Percentiles rank a stretch among this genome's conserved stretches.
Evolutionary conservation across 2,329 filamentous ascomycete species (phyloP).

Genomic region (Meredithiella fracta): DNA sequence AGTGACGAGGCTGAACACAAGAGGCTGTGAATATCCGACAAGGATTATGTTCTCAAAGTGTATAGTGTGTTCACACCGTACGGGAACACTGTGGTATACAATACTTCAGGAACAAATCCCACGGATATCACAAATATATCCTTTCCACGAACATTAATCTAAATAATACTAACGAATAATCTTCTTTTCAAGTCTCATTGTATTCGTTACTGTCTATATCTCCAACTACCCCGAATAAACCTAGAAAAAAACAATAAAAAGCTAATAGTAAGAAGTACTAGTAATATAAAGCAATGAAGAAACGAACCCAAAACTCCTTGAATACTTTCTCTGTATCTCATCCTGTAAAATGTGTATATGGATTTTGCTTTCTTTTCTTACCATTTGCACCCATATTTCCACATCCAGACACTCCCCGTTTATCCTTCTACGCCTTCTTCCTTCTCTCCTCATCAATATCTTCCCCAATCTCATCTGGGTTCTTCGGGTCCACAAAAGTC

Average conservation of each 20-base stretch:
- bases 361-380: background rate
- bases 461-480: slow-evolving; percentile 35
- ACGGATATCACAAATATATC: background rate
- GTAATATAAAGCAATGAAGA: background rate
- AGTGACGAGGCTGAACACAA: background rate
- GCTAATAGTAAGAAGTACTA: background rate
- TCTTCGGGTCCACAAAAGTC: slow-evolving; percentile 38
- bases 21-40: background rate
- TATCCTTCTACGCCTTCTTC: slow-evolving; percentile 1
- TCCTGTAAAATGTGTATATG: background rate
- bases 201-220: background rate
- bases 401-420: background rate
- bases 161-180: no score
- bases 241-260: no score
- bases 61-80: background rate
- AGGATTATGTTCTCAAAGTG: background rate
- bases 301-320: background rate
- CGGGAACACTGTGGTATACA: background rate
- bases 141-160: background rate
- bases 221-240: no score
- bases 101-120: background rate
- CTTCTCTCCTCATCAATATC: slow-evolving; percentile 31
- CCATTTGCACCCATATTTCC: background rate
- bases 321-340: background rate
- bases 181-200: background rate